Conservation (phyloP, 2,329 filamentous ascomycete species). For the Diaporthe sp. region DNA sequence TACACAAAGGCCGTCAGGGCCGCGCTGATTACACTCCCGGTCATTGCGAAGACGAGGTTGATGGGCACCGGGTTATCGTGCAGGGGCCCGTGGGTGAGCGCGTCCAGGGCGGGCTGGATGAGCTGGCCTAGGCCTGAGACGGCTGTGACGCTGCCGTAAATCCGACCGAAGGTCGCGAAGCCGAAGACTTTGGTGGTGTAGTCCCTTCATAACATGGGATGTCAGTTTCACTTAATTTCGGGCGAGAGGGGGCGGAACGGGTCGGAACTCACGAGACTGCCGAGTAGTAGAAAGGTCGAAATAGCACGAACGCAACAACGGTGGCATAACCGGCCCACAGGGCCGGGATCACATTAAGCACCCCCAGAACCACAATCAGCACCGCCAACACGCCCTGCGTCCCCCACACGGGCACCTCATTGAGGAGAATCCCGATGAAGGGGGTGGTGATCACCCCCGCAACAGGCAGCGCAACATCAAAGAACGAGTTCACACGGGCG, state of each 20-base stretch:
- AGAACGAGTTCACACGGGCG: slow-evolving; percentile 56
- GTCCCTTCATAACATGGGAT: slow-evolving; percentile 59
- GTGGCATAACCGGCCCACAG: slow-evolving; percentile 75
- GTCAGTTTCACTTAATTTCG: background rate
- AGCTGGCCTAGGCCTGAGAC: slow-evolving; percentile 80
- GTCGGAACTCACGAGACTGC: slow-evolving; percentile 69
- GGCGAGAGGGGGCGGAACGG: background rate
- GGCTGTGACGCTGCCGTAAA: slow-evolving; percentile 83
- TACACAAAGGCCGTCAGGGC: slow-evolving; percentile 68
- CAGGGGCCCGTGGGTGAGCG: slow-evolving; percentile 74
- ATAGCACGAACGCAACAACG: slow-evolving; percentile 77
- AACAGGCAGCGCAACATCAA: slow-evolving; percentile 69
- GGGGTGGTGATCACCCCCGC: slow-evolving; percentile 79
- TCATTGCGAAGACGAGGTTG: slow-evolving; percentile 68
- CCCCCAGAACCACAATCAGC: slow-evolving; percentile 72
- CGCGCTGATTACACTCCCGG: slow-evolving; percentile 68
- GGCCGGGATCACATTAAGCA: slow-evolving; percentile 68
- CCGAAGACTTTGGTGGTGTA: slow-evolving; percentile 85
- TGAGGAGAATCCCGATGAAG: slow-evolving; percentile 78
- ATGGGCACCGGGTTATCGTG: slow-evolving; percentile 73
- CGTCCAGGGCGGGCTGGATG: slow-evolving; percentile 77
- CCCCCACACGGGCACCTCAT: slow-evolving; percentile 73
- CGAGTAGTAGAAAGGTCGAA: slow-evolving; percentile 83
- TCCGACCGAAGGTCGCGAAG: slow-evolving; percentile 83
- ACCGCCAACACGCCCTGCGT: slow-evolving; percentile 71